These are phyloP conservation scores for Thelonectria discophora DNA, from an alignment of 2,329 filamentous ascomycete species.

Conservation along the genomic window DNA sequence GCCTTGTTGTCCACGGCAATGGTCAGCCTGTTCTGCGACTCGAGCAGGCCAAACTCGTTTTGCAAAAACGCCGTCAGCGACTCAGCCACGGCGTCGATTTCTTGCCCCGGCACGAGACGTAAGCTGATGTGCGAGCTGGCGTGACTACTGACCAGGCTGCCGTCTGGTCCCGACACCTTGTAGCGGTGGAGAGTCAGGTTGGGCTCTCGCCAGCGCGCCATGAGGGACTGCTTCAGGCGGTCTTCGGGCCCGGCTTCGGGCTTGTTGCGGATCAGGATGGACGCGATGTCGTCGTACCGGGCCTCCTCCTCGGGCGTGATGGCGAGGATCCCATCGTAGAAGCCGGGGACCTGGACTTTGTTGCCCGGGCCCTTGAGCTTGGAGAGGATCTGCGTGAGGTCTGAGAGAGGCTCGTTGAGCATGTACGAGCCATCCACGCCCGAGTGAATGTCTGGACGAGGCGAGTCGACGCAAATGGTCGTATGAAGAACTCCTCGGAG, in stretches of 20 bases:
- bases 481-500: constrained; percentile 93
- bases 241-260: constrained; percentile 67
- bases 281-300: constrained; percentile 85
- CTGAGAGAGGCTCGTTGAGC: constrained; percentile 90
- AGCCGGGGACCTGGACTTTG: constrained; percentile 83
- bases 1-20: constrained; percentile 92
- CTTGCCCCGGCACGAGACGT: constrained; percentile 92
- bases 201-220: constrained; percentile 94
- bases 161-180: constrained; percentile 90
- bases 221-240: constrained; percentile 82
- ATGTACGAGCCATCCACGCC: constrained; percentile 95
- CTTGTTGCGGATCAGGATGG: constrained; percentile 77
- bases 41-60: constrained; percentile 75
- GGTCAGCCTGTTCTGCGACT: constrained; percentile 81
- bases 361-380: constrained; percentile 85
- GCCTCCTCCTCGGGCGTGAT: constrained; percentile 79
- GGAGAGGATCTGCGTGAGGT: constrained; percentile 83
- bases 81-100: constrained; percentile 78
- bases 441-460: constrained; percentile 88
- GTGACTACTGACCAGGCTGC: constrained; percentile 88
- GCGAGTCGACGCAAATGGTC: constrained; percentile 86
- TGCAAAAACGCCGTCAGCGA: constrained; percentile 73
- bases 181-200: constrained; percentile 94
- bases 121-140: constrained; percentile 90
- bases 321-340: constrained; percentile 85